Evolutionary conservation across 495 filamentous ascomycete genomes (phyloP), one percentile per base, ranked within the genome.

Genomic region (Podospora pseudocomata): DNA sequence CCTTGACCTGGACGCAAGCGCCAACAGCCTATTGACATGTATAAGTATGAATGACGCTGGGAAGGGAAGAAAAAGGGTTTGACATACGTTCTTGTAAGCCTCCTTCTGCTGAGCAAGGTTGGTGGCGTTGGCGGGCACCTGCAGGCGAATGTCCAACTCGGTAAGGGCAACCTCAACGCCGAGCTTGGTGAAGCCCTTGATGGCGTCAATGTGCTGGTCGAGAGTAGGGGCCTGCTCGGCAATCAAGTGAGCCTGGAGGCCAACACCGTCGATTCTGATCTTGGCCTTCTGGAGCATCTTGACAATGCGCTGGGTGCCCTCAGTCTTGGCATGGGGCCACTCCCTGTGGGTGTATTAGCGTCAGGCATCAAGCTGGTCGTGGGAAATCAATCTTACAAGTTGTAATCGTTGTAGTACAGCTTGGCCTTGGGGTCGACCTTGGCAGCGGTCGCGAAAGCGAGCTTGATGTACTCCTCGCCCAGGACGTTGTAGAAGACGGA

Each of bases 401-500:
- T 89, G 79, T 90, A 91, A 69, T 89, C 87, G 72, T 90, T 90
- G 80, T 87, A 88, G 72, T 89, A 90, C 20, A 90, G 82, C 78
- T 90, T 90, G 5, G 85, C 84, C 18, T 74, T 64, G 0, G 84
- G 86, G 71, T 90, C 88, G 4, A 79, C 82, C 15, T 80, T 79
- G 20, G 83, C 81, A 23, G 83, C 80, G 54, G 81, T 80, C 58
- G 76, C 67, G 76, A 89, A 87, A 54, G 87, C 87, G 58, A 88
- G 85, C 16, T 77, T 78, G 68, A 89, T 81, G 73, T 82, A 91
- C 65, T 84, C 82, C 64, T 84, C 81, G 11, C 87, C 87, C 27
- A 89, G 72, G 15, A 86, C 79, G 28, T 81, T 78, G 79, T 82
- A 86, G 78, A 89, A 89, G 60, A 85, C 77, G 61, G 74, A 82